These are phyloP conservation scores for Ophiostoma piceae DNA, from an alignment of 2,329 filamentous ascomycete species.

Conservation along the genomic window DNA sequence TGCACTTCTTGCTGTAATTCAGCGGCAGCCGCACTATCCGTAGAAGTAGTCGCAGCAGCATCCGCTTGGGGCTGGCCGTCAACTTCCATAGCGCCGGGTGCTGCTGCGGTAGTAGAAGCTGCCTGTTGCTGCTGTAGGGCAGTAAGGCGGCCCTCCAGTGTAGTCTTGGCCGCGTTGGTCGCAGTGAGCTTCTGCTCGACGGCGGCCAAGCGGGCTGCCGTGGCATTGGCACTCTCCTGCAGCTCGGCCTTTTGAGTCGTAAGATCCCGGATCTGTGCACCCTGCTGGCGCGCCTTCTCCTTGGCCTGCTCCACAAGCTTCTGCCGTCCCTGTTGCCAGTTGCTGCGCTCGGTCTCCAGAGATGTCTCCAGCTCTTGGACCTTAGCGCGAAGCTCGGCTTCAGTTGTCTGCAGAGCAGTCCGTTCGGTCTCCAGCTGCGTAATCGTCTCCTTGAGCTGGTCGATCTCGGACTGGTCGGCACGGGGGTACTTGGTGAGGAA, in stretches of 20 bases:
- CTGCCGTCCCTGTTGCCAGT: conserved; percentile 49
- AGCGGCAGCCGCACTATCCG: conserved; percentile 37
- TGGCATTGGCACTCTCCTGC: conserved; percentile 46
- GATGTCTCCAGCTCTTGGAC: conserved; percentile 48
- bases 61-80: conserved; percentile 13
- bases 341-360: conserved; percentile 50
- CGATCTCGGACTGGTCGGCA: conserved; percentile 87
- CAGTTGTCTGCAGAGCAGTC: conserved; percentile 48
- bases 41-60: not conserved
- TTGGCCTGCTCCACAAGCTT: conserved; percentile 60
- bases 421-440: conserved; percentile 60
- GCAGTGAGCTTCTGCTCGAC: conserved; percentile 51
- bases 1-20: conserved; percentile 46
- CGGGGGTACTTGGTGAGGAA: conserved; percentile 95
- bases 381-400: conserved; percentile 49
- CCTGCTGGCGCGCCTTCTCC: conserved; percentile 51
- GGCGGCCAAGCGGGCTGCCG: conserved; percentile 38
- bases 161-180: conserved; percentile 38
- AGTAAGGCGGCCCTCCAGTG: conserved; percentile 25
- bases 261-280: conserved; percentile 49
- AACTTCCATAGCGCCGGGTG: conserved; percentile 21
- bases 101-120: conserved; percentile 17
- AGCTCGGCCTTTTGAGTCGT: conserved; percentile 50
- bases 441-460: conserved; percentile 77
- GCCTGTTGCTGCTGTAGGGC: conserved; percentile 31